phyloP scores from a whole-genome alignment of 257 asterid species.

The Plectranthus barbatus region DNA sequence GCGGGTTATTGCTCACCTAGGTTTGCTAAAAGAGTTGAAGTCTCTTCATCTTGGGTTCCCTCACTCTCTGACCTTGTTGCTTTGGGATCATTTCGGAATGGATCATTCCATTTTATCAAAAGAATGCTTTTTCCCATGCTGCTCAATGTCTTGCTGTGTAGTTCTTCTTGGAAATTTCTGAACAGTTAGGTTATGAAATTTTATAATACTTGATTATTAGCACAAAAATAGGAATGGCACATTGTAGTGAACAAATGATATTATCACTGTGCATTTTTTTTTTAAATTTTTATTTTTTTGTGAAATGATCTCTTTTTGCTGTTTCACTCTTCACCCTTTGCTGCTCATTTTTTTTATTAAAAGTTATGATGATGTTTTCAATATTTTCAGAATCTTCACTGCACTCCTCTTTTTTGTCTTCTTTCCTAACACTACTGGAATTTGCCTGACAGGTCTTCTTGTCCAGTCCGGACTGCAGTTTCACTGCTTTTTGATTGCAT shows the following conservation, averaged over 20 bases:
- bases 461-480: conserved; percentile 2
- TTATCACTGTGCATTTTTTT: neutral
- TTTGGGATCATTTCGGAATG: neutral
- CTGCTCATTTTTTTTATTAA: neutral
- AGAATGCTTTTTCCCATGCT: neutral
- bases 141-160: neutral
- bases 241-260: neutral
- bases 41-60: neutral
- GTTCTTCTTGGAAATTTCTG: neutral
- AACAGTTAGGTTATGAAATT: neutral
- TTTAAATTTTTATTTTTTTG: neutral
- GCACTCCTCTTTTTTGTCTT: neutral
- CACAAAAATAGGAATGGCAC: neutral
- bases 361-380: neutral
- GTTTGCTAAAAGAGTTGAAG: neutral
- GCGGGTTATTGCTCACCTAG: neutral
- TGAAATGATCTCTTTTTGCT: too few relatives aligned
- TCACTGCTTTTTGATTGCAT: conserved; percentile 3
- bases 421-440: neutral
- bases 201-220: neutral
- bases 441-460: conserved; percentile 21
- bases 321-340: too few relatives aligned
- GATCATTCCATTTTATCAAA: neutral
- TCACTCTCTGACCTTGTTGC: neutral
- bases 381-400: neutral